These are phyloP conservation scores for Lecanosticta acicola DNA, from an alignment of 2,329 filamentous ascomycete species.

Conservation along the genomic window DNA sequence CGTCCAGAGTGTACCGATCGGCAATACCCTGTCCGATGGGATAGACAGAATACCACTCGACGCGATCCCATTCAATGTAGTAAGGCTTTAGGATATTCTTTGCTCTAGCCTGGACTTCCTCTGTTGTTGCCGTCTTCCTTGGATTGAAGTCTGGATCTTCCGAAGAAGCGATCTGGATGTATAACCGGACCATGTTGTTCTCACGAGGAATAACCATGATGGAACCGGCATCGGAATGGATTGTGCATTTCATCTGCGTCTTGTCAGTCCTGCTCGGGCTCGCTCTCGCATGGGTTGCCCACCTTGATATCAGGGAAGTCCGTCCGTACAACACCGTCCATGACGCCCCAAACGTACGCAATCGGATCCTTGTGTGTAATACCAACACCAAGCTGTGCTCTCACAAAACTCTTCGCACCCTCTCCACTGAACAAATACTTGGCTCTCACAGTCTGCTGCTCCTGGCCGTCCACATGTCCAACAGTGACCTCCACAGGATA, in stretches of 20 bases:
- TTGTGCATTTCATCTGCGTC: constrained; percentile 60
- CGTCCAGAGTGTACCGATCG: constrained; percentile 59
- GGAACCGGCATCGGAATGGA: constrained; percentile 57
- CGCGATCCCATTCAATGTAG: constrained; percentile 56
- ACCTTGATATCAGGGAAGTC: constrained; percentile 60
- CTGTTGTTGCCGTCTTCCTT: constrained; percentile 53
- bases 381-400: constrained; percentile 61
- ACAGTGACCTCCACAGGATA: constrained; percentile 79
- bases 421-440: constrained; percentile 61
- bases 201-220: constrained; percentile 59
- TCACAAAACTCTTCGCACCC: constrained; percentile 56
- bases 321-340: constrained; percentile 60
- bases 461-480: constrained; percentile 65
- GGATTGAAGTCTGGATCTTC: constrained; percentile 57
- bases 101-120: constrained; percentile 54
- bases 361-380: constrained; percentile 60
- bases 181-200: constrained; percentile 51
- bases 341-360: constrained; percentile 60
- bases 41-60: constrained; percentile 63
- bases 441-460: constrained; percentile 56
- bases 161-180: constrained; percentile 58
- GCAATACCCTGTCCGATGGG: constrained; percentile 61
- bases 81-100: constrained; percentile 57
- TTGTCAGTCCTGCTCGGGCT: constrained; percentile 6
- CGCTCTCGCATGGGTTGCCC: constrained; percentile 11